Percentiles rank a stretch among this genome's conserved stretches.
Evolutionary conservation across 2,329 filamentous ascomycete species (phyloP).

Genomic region (Zymoseptoria crescenta): DNA sequence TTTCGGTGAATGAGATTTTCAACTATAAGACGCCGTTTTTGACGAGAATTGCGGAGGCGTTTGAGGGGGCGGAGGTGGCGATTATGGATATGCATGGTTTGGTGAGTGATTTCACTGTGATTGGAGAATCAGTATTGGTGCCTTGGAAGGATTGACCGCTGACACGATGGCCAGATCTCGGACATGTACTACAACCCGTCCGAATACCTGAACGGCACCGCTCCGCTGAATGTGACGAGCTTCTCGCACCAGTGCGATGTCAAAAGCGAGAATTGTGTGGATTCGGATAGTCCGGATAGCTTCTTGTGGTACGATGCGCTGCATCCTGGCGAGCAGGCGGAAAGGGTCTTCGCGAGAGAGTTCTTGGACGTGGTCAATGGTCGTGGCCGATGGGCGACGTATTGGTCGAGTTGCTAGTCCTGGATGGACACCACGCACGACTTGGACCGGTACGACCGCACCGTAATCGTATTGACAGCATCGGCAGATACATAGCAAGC

Average conservation of each 20-base stretch:
- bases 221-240: constrained; percentile 55
- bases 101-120: constrained; percentile 28
- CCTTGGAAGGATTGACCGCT: neutral
- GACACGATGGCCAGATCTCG: constrained; percentile 38
- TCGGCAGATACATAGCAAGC: neutral
- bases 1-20: constrained; percentile 45
- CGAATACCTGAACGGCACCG: constrained; percentile 53
- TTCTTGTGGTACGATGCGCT: constrained; percentile 69
- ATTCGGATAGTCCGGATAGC: constrained; percentile 44
- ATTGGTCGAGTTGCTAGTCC: constrained; percentile 26
- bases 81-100: constrained; percentile 61
- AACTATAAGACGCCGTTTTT: constrained; percentile 45
- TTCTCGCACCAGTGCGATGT: constrained; percentile 49
- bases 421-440: constrained; percentile 1
- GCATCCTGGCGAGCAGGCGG: constrained; percentile 61
- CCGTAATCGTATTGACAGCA: neutral
- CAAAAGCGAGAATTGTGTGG: constrained; percentile 35
- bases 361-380: constrained; percentile 51
- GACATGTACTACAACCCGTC: constrained; percentile 58
- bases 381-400: constrained; percentile 39
- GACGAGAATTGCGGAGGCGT: constrained; percentile 35
- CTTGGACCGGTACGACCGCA: no score
- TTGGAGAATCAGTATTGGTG: neutral
- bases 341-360: constrained; percentile 49
- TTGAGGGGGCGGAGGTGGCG: constrained; percentile 52